Percentiles rank a stretch among this genome's conserved stretches.
phyloP scores from a whole-genome alignment of 441 rosid genomes.

The Metrosideros polymorpha region DNA sequence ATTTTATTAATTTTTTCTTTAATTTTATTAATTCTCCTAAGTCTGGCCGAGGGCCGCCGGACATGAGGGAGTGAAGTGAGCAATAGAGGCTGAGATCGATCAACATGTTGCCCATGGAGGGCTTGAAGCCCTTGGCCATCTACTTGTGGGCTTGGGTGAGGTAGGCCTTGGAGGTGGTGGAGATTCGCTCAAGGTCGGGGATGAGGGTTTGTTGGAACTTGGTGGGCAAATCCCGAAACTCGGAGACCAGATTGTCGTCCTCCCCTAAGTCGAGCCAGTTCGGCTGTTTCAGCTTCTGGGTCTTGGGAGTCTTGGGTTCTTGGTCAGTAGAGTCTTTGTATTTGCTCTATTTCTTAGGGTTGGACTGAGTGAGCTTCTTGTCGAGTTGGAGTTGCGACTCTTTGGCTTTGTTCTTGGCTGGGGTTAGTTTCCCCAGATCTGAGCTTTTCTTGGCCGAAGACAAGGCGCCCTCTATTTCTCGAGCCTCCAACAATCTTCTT shows the following conservation, averaged over 20 bases:
- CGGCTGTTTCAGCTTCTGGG: constrained; percentile 26
- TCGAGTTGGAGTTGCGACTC: constrained; percentile 15
- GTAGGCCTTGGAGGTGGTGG: constrained; percentile 63
- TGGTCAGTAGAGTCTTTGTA: constrained; percentile 3
- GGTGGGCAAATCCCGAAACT: constrained; percentile 62
- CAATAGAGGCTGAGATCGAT: too few relatives aligned
- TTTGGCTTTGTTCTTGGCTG: constrained; percentile 56
- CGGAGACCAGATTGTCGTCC: constrained; percentile 50
- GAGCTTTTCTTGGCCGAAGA: too few relatives aligned
- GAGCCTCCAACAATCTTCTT: too few relatives aligned
- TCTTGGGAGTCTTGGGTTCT: constrained; percentile 3
- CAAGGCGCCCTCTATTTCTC: too few relatives aligned
- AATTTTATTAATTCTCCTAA: too few relatives aligned
- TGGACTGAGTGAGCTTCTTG: background rate
- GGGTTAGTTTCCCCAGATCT: too few relatives aligned
- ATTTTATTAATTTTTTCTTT: too few relatives aligned
- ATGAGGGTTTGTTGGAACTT: constrained; percentile 57
- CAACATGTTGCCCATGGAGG: constrained; percentile 60
- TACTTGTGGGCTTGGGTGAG: constrained; percentile 64
- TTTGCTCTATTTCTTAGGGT: constrained; percentile 9
- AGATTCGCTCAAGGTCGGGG: constrained; percentile 89
- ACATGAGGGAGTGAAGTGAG: too few relatives aligned
- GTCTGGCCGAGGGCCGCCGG: too few relatives aligned
- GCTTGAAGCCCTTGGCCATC: constrained; percentile 71
- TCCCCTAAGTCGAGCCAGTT: constrained; percentile 55